Conservation (phyloP, 2,329 filamentous ascomycete genomes). For the Talaromyces funiculosus region DNA sequence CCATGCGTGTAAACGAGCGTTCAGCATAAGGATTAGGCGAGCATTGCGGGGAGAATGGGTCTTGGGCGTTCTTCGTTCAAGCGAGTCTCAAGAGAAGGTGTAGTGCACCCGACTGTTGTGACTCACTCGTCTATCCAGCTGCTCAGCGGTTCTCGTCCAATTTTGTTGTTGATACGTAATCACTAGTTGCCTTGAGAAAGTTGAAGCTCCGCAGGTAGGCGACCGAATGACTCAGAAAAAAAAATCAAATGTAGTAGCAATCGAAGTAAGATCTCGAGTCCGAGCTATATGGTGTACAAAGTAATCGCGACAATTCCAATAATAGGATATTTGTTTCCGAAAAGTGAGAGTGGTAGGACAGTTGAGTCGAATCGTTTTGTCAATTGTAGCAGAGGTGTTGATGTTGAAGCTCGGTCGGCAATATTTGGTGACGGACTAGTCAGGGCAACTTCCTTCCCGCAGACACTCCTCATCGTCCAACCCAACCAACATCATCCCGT, state of each 20-base stretch:
- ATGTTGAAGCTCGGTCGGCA: neutral
- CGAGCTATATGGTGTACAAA: neutral
- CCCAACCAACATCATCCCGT: neutral
- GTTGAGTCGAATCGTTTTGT: neutral
- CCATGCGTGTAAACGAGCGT: neutral
- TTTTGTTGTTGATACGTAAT: neutral
- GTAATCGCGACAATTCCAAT: neutral
- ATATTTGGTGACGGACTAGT: neutral
- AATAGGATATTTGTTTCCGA: too few relatives aligned
- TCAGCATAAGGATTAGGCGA: slow-evolving; percentile 10
- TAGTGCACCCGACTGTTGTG: neutral
- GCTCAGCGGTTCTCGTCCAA: neutral
- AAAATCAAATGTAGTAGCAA: neutral
- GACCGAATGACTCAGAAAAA: neutral
- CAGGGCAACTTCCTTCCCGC: slow-evolving; percentile 1
- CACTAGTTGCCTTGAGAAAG: neutral
- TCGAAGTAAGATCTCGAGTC: neutral
- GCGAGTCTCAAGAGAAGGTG: neutral
- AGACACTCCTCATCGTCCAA: neutral
- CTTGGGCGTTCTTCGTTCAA: neutral
- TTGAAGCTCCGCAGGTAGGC: neutral
- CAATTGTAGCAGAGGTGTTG: too few relatives aligned
- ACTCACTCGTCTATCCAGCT: neutral
- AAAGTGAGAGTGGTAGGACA: neutral
- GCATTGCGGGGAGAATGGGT: neutral